Percentiles rank a stretch among this genome's conserved stretches.
These are phyloP conservation scores for Quercus phellos DNA, from an alignment of 331 rosid species.

Conservation along the genomic window DNA sequence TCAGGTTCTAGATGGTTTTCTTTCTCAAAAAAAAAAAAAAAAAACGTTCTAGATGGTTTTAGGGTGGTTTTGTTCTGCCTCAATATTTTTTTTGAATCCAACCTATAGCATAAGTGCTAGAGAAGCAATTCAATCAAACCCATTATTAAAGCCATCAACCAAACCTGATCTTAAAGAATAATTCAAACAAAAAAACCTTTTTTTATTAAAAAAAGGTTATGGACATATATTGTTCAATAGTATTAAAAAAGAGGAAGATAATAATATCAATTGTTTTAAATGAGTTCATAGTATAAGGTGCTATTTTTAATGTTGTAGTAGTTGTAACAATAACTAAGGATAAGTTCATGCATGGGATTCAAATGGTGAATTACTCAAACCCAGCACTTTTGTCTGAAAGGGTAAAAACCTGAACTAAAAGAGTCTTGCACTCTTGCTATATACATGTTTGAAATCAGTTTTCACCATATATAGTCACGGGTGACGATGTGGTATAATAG, in stretches of 20 bases:
- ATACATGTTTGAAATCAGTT: no score
- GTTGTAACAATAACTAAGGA: no score
- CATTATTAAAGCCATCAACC: slow-evolving; percentile 7
- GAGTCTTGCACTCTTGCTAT: no score
- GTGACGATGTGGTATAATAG: no score
- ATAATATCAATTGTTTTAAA: neutral
- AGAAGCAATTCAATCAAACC: slow-evolving; percentile 1
- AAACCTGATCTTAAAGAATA: slow-evolving; percentile 2
- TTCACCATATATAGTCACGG: no score
- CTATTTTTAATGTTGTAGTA: no score
- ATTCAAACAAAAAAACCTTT: slow-evolving; percentile 18
- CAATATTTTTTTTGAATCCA: neutral
- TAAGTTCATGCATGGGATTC: no score
- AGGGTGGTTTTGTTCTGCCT: neutral
- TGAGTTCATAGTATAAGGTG: neutral
- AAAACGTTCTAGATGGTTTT: neutral
- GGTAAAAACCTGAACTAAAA: no score
- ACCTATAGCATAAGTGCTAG: neutral
- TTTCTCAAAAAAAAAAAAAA: no score
- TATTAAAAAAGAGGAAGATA: neutral
- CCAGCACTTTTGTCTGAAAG: no score
- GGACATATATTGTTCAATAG: slow-evolving; percentile 3
- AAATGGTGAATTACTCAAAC: no score
- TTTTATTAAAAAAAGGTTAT: neutral
- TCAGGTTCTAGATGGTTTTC: neutral